Conservation (phyloP, 225 moss, liverwort and hornwort species). For the Bryum argenteum region DNA sequence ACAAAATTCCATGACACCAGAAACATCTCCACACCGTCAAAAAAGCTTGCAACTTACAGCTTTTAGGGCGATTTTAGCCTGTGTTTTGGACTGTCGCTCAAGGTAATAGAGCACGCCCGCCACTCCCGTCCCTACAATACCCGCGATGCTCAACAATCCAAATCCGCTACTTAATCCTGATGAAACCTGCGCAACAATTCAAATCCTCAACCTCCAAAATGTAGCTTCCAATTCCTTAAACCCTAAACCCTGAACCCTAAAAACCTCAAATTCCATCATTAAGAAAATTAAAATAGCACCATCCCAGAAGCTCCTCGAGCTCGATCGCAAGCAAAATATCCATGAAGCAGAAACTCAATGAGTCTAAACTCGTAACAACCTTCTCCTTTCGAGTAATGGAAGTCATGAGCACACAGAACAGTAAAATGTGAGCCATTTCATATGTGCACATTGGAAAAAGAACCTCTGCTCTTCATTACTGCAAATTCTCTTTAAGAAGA, state of each 20-base stretch:
- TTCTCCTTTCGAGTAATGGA: neutral
- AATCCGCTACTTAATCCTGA: conserved; percentile 30
- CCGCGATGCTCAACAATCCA: conserved; percentile 45
- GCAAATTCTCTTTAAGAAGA: neutral
- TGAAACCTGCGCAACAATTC: conserved; percentile 41
- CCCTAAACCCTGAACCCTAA: too few species aligned
- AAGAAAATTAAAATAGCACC: too few species aligned
- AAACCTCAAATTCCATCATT: too few species aligned
- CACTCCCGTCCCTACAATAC: conserved; percentile 49
- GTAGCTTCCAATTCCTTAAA: neutral
- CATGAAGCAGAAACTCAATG: neutral
- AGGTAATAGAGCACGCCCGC: conserved; percentile 40
- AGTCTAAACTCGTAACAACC: too few species aligned
- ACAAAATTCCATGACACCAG: neutral
- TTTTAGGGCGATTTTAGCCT: conserved; percentile 39
- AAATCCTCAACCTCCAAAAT: neutral
- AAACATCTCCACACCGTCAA: neutral
- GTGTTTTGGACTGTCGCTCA: conserved; percentile 53
- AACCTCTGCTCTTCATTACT: neutral
- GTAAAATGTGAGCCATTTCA: neutral
- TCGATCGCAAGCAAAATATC: neutral
- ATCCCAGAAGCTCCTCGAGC: neutral
- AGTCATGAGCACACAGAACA: neutral
- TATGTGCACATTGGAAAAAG: neutral
- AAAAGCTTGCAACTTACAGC: conserved; percentile 36